These are phyloP conservation scores for Talaromyces sp. DNA, from an alignment of 2,329 filamentous ascomycete genomes.

Conservation along the genomic window DNA sequence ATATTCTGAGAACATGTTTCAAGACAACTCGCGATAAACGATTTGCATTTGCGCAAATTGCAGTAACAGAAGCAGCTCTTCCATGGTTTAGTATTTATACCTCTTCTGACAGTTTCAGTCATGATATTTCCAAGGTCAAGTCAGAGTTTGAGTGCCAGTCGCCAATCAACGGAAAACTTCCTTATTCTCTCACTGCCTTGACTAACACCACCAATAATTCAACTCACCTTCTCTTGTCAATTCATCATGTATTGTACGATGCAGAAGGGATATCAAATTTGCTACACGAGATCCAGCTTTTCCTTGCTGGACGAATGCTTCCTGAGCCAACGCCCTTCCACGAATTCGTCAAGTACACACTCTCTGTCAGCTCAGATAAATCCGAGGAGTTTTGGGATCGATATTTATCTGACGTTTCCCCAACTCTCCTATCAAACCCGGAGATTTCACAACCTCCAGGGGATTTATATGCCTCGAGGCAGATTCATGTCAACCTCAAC, in stretches of 20 bases:
- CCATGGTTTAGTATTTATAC: conserved; percentile 54
- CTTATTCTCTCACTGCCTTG: conserved; percentile 33
- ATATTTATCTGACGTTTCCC: conserved; percentile 57
- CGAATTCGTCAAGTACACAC: conserved; percentile 64
- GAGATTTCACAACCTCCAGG: not conserved
- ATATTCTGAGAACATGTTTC: conserved; percentile 79
- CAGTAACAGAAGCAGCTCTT: conserved; percentile 56
- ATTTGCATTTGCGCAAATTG: conserved; percentile 72
- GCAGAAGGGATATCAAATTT: conserved; percentile 73
- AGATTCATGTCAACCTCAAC: conserved; percentile 26
- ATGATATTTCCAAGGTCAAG: conserved; percentile 54
- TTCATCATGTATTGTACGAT: conserved; percentile 87
- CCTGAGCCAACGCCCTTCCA: conserved; percentile 59
- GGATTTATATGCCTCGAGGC: conserved; percentile 15
- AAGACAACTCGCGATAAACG: conserved; percentile 61
- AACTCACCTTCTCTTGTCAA: conserved; percentile 49
- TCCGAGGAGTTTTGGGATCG: conserved; percentile 68
- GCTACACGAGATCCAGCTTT: conserved; percentile 68
- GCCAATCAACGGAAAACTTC: conserved; percentile 28
- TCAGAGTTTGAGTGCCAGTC: conserved; percentile 21
- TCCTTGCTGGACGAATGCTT: conserved; percentile 55
- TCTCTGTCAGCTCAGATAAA: conserved; percentile 50
- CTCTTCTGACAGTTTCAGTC: conserved; percentile 23
- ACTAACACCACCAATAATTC: conserved; percentile 12
- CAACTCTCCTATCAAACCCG: conserved; percentile 37